Base-by-base conservation (phyloP, 2,329 filamentous ascomycete genomes). In the Arthrobotrys sinensis region DNA sequence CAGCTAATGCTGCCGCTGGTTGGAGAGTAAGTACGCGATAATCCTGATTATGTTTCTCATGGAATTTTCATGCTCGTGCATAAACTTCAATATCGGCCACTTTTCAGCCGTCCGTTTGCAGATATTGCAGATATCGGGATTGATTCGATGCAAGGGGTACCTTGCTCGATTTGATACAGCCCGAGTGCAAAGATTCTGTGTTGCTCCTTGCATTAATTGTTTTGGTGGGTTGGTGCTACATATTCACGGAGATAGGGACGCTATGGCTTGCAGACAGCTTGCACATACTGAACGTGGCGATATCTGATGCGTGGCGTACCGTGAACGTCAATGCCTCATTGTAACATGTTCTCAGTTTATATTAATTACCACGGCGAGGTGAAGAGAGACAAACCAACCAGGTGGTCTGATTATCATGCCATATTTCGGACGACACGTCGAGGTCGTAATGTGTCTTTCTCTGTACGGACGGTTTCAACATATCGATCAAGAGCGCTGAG, bases 1-100 rank as follows among this genome's bases (percentile, higher is more conserved):
- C 90, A 91, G 83, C 85, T 91, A 68, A 93, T 96, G 91, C 89
- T 96, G 14, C 93, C 93, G 0, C 86, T 96, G 0, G 92, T 94
- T 0, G 91, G 92, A 1, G 92, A 95, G 79, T 81, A 69, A 64
- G 79, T 79, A 28, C 48, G 3, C 36, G 11, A 14, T 60, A 8
- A 40, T 28, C 11, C 4, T 10, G 12, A 24, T 5, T 32, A 4
- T 38, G 0, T 24, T 60, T 60, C 11, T 60, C 19, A 7, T 55
- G 14, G 7, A 40, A 14, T 12, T 21, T 43, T 60, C 5, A 36
- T 55, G 28, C 24, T 60, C 12, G 34, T 28, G 21, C 24, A 60
- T 40, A 43, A 21, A 14, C 7, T 14, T 24, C 16, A 11, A 40
- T 55, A 52, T n/a, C 11, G 19, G 11, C 16, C 21, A n/a, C 11